Evolutionary conservation across 1,139 yeast species (phyloP).

Genomic region (Blastobotrys ciferrii): DNA sequence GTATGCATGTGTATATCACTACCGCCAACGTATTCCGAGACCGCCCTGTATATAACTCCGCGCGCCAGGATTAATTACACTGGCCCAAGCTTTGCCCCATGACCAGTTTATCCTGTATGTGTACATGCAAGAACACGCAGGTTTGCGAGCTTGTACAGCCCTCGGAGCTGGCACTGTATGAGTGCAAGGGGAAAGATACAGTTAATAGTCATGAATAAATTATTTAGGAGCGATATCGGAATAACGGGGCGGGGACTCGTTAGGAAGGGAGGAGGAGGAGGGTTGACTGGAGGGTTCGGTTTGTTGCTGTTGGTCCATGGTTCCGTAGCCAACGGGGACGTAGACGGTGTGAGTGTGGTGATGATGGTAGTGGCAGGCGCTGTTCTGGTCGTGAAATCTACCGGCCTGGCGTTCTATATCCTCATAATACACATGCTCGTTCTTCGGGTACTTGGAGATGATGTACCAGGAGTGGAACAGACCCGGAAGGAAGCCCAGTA

Average conservation of each 20-base stretch:
- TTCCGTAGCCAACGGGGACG: slow-evolving; percentile 15
- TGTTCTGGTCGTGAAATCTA: slow-evolving; percentile 7
- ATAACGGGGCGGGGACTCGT: slow-evolving; percentile 1
- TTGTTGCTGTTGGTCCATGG: slow-evolving; percentile 7
- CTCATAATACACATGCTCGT: slow-evolving; percentile 19
- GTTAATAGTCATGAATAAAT: no score
- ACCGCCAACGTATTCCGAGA: no score
- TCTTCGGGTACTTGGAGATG: slow-evolving; percentile 42
- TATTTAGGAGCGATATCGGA: slow-evolving; percentile 1
- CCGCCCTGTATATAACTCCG: no score
- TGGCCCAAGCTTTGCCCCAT: no score
- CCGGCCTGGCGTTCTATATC: slow-evolving; percentile 26
- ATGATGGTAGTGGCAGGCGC: not conserved
- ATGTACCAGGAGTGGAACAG: slow-evolving; percentile 46
- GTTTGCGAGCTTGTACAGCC: no score
- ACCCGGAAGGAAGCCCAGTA: slow-evolving; percentile 83
- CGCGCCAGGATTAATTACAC: no score
- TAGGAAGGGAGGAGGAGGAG: not conserved
- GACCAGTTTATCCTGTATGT: no score
- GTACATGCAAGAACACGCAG: no score
- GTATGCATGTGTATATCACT: no score
- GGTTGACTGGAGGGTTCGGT: no score
- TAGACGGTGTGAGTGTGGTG: slow-evolving; percentile 22
- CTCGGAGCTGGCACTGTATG: no score
- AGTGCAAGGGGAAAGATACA: no score